Conservation (phyloP, 202 grass and related monocot genomes). For the Zizania palustris region DNA sequence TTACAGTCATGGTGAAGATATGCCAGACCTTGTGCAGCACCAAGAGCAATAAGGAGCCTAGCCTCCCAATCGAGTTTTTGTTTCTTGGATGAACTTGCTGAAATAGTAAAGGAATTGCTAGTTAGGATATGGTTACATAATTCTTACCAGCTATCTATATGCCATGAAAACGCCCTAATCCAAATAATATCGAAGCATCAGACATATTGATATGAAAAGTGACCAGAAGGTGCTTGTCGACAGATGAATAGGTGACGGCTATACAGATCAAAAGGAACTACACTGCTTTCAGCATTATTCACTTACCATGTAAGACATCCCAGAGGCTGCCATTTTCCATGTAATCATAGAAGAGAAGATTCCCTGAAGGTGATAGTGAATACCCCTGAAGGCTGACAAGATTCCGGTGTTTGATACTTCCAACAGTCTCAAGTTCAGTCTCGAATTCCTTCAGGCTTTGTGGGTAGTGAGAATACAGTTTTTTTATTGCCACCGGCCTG, state of each 20-base stretch:
- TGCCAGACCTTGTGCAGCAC: slow-evolving; percentile 71
- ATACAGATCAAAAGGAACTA: slow-evolving; percentile 21
- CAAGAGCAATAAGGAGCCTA: slow-evolving; percentile 65
- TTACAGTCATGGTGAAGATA: slow-evolving; percentile 88
- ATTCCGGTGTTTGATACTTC: slow-evolving; percentile 83
- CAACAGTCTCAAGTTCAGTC: slow-evolving; percentile 74
- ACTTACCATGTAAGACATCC: slow-evolving; percentile 81
- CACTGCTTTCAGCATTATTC: slow-evolving; percentile 17
- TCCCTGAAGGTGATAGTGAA: slow-evolving; percentile 66
- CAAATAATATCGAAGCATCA: slow-evolving; percentile 25
- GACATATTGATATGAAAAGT: slow-evolving; percentile 23
- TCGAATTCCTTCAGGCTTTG: slow-evolving; percentile 80
- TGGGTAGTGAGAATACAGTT: slow-evolving; percentile 63
- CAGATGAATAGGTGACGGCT: slow-evolving; percentile 15
- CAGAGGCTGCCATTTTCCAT: slow-evolving; percentile 90
- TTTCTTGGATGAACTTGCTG: slow-evolving; percentile 66
- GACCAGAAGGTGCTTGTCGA: slow-evolving; percentile 16
- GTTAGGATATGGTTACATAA: slow-evolving; percentile 12
- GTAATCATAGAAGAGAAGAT: slow-evolving; percentile 85
- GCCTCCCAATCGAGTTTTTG: slow-evolving; percentile 66
- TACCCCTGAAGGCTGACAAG: slow-evolving; percentile 80
- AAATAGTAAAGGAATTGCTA: slow-evolving; percentile 20
- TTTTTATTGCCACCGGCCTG: slow-evolving; percentile 75
- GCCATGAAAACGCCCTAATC: slow-evolving; percentile 25
- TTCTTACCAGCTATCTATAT: background rate